Evolutionary conservation across 176 grass and related monocot genomes (phyloP), one percentile per base, ranked within the genome.

Genomic region (Echinochloa phyllopogon): DNA sequence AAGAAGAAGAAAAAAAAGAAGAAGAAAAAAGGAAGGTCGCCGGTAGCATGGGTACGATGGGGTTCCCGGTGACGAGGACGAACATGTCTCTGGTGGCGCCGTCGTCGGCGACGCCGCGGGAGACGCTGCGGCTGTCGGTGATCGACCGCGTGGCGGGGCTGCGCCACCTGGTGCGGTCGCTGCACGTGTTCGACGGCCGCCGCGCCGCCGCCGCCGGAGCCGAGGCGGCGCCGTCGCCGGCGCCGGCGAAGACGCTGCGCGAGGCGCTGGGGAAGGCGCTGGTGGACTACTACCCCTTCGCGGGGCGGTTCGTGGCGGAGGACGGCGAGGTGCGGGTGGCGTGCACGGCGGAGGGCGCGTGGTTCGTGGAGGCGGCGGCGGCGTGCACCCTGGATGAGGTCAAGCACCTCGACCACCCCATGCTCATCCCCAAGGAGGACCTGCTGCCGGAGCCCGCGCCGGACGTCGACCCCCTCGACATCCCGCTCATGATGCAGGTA

Each of bases 401-500:
- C 27, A 86, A 76, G 59, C 89, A 85, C 69, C 87, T 97, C 0
- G 94, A 97, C 39, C 92, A 94, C 71, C 94, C 94, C 29, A 84
- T 90, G 82, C 25, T 85, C 14, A 97, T 97, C 43, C 86, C 87
- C 53, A 86, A 94, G 69, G 94, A 97, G 41, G 72, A 97, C 5
- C 83, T 97, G 39, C 86, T 96, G 40, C 91, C 91, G 21, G 89
- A 88, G 52, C 86, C 86, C 10, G 24, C 45, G 40, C 63, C 87
- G 0, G 84, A 20, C 43, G 85, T 89, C 11, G 1, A 84, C 12
- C 89, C 94, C 39, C 90, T 90, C 13, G 88, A 85, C 75, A 72
- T 92, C 44, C 94, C 94, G n/a, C 67, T 97, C 21, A 94, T 97
- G 89, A 51, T 97, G 69, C 94, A 97, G 91, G 94, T 95, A 87